These are phyloP conservation scores for Pleodorina starrii DNA, from an alignment of 139 green algal genomes.

Conservation along the genomic window DNA sequence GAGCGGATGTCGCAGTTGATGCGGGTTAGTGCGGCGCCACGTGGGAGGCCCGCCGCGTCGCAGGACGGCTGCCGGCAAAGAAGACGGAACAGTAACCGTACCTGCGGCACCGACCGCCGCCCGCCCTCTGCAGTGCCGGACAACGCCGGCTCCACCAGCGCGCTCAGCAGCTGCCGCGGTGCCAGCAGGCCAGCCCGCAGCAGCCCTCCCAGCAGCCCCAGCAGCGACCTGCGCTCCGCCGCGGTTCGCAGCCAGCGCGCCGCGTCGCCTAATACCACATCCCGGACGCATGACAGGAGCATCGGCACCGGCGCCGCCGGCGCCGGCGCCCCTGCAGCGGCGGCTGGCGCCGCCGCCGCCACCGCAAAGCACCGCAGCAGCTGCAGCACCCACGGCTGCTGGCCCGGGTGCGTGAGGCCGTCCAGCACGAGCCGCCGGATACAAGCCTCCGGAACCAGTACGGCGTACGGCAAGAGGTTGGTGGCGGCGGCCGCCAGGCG, in stretches of 20 bases:
- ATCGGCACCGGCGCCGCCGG: neutral
- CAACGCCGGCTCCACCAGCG: neutral
- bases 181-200: neutral
- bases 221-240: neutral
- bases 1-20: too few species aligned
- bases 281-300: neutral
- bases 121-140: neutral
- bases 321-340: neutral
- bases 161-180: conserved; percentile 13
- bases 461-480: conserved; percentile 27
- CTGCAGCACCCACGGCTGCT: conserved; percentile 47
- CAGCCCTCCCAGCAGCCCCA: neutral
- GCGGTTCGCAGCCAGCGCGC: neutral
- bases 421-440: conserved; percentile 26
- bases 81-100: too few species aligned
- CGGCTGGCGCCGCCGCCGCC: neutral
- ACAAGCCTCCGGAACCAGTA: conserved; percentile 4
- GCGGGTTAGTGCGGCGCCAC: too few species aligned
- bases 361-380: conserved; percentile 26
- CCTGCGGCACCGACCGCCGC: neutral
- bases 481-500: conserved; percentile 11
- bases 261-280: neutral
- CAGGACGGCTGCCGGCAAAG: too few species aligned
- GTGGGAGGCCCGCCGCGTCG: too few species aligned
- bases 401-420: conserved; percentile 24